Base-by-base conservation (phyloP, 805 yeast species). In the Scheffersomyces ergatensis region DNA sequence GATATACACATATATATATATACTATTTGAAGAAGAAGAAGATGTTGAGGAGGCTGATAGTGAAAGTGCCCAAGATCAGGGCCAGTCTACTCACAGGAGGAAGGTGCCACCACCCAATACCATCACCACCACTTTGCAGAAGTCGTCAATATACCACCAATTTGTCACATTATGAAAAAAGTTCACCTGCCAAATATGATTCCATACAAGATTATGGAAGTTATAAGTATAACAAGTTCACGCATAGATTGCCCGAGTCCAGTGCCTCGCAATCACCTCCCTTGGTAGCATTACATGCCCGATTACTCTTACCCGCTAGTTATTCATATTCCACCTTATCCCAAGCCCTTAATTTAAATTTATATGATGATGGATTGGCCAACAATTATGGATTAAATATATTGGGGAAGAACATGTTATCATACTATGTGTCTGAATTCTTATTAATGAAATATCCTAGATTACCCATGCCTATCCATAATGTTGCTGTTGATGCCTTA, bases 401-500 rank as follows among this genome's bases (percentile, higher is more conserved):
- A n/a, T 82, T 92, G 56, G 99, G 99, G 37, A 80, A 82, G 54
- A 80, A 82, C 44, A 66, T 93, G 36, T 67, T 93, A 45, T 78
- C 83, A 11, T 88, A 82, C 61, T 84, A 87, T 54, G 84, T 82
- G 3, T 74, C 85, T 16, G 95, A 89, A 60, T 68, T 85, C 51
- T 69, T 92, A 44, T 67, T 89, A 52, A 63, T 82, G 37, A 80
- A 77, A 49, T 89, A 89, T 60, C 99, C 99, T 39, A 79, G 99
- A 59, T 73, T 93, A 37, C 99, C 99, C 14, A 75, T 84, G 46
- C 76, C 80, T 7, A 83, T 90, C 20, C 76, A 89, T 42, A 79
- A 82, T 51, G 80, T 82, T 5, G 87, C 95, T 0, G 82, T 85
- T 7, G 83, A 86, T 50, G 76, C 93, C 0, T 86, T 81, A 57